phyloP scores from a whole-genome alignment of 176 grass and related monocot genomes.

The Cymbopogon citratus region DNA sequence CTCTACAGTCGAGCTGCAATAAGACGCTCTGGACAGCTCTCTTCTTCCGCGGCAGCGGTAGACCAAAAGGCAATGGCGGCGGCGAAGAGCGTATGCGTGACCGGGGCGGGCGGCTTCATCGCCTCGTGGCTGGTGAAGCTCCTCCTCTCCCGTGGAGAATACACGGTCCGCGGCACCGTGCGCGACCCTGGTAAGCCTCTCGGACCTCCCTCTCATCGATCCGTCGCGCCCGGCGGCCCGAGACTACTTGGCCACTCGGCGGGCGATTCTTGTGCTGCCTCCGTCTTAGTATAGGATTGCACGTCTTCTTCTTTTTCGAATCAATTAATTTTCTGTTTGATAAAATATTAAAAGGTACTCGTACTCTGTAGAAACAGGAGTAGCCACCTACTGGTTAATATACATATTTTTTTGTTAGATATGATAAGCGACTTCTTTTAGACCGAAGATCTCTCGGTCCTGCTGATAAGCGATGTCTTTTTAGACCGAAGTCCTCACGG shows the following conservation, averaged over 20 bases:
- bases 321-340: no score
- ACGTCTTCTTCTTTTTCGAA: background rate
- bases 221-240: background rate
- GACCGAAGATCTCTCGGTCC: background rate
- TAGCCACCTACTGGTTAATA: background rate
- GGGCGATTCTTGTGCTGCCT: background rate
- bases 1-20: no score
- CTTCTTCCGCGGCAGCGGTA: background rate
- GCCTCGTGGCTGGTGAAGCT: conserved; percentile 82
- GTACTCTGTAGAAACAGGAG: background rate
- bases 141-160: conserved; percentile 56
- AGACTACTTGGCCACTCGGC: background rate
- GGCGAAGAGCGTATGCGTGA: conserved; percentile 65
- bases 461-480: no score
- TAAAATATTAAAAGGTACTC: no score
- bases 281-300: background rate
- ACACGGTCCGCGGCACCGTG: conserved; percentile 64
- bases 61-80: background rate
- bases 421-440: background rate
- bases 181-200: conserved; percentile 55
- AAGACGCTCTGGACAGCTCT: background rate
- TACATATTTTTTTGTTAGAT: background rate
- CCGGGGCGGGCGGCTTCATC: conserved; percentile 67
- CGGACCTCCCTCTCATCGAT: background rate
- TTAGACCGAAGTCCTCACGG: background rate